A percentile compares a stretch with the other conserved stretches of the same genome.
These are phyloP conservation scores for Paramecium tetraurelia DNA, from an alignment of 73 alveolate genomes.

Conservation along the genomic window DNA sequence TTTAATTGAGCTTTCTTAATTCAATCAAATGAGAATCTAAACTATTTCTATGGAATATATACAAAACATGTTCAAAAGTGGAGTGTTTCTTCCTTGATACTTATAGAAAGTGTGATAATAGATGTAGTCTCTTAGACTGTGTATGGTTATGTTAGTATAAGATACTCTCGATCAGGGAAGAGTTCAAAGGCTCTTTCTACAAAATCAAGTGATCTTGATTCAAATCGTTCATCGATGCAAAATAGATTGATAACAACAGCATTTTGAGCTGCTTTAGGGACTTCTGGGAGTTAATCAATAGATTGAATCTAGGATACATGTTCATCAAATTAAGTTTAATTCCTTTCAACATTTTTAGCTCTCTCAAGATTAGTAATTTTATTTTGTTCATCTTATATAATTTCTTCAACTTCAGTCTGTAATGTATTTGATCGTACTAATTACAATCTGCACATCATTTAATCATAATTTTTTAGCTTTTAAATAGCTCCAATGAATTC, in stretches of 20 bases:
- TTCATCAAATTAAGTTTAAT: slow-evolving; percentile 70
- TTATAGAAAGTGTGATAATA: slow-evolving; percentile 83
- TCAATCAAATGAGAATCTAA: slow-evolving; percentile 53
- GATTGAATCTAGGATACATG: slow-evolving; percentile 81
- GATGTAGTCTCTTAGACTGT: slow-evolving; percentile 95
- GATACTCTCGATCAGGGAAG: slow-evolving; percentile 95
- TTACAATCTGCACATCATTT: slow-evolving; percentile 81
- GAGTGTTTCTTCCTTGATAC: slow-evolving; percentile 89
- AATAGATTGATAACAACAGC: slow-evolving; percentile 95
- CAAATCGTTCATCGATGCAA: slow-evolving; percentile 97
- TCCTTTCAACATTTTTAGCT: slow-evolving; percentile 68
- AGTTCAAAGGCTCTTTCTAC: slow-evolving; percentile 92
- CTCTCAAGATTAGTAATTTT: slow-evolving; percentile 57
- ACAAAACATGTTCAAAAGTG: slow-evolving; percentile 94
- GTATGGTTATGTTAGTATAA: slow-evolving; percentile 96
- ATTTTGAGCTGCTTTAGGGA: slow-evolving; percentile 94
- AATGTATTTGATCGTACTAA: slow-evolving; percentile 28
- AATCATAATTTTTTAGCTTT: slow-evolving; percentile 88
- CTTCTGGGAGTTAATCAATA: slow-evolving; percentile 92
- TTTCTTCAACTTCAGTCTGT: slow-evolving; percentile 68
- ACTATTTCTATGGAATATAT: slow-evolving; percentile 94
- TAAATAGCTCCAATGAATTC: slow-evolving; percentile 86
- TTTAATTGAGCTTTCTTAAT: slow-evolving; percentile 25
- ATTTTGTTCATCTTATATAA: slow-evolving; percentile 70
- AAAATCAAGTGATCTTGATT: slow-evolving; percentile 92